Conservation (phyloP, 2,329 filamentous ascomycete species). For the Aspergillus nomiae region DNA sequence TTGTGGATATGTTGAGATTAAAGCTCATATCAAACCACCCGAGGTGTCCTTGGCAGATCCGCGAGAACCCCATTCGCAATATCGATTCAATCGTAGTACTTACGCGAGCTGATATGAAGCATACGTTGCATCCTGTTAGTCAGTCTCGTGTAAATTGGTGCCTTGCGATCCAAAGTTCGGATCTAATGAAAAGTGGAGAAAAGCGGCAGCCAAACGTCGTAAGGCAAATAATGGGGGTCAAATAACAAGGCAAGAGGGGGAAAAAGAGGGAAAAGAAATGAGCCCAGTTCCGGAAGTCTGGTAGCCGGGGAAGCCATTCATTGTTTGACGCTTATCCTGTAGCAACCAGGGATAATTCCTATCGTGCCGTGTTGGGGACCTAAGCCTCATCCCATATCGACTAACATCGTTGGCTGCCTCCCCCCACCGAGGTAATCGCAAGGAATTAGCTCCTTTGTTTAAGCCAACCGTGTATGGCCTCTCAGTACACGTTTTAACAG, state of each 20-base stretch:
- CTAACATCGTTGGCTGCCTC: not conserved
- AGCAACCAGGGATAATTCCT: not conserved
- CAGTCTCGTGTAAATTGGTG: slow-evolving; percentile 21
- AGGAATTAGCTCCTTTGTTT: not conserved
- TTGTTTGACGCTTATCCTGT: not conserved
- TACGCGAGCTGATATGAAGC: slow-evolving; percentile 1
- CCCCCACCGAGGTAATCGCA: not conserved
- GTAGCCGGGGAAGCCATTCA: not conserved
- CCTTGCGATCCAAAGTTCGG: slow-evolving; percentile 5
- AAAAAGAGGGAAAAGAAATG: not conserved
- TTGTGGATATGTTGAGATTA: not conserved
- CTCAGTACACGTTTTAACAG: not conserved
- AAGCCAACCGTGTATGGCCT: not conserved
- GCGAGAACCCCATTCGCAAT: not conserved
- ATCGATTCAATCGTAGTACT: not conserved
- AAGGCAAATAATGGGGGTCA: slow-evolving; percentile 5
- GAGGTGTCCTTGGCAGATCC: not conserved
- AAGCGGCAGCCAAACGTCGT: slow-evolving; percentile 8
- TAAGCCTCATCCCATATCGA: not conserved
- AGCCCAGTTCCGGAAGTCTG: not conserved
- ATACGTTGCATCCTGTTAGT: slow-evolving; percentile 3
- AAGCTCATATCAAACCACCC: not conserved
- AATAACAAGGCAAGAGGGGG: not conserved
- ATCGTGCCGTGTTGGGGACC: not conserved
- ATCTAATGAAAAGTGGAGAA: slow-evolving; percentile 17